phyloP scores from a whole-genome alignment of 1,139 yeast genomes.

The Suhomyces atakaporum region DNA sequence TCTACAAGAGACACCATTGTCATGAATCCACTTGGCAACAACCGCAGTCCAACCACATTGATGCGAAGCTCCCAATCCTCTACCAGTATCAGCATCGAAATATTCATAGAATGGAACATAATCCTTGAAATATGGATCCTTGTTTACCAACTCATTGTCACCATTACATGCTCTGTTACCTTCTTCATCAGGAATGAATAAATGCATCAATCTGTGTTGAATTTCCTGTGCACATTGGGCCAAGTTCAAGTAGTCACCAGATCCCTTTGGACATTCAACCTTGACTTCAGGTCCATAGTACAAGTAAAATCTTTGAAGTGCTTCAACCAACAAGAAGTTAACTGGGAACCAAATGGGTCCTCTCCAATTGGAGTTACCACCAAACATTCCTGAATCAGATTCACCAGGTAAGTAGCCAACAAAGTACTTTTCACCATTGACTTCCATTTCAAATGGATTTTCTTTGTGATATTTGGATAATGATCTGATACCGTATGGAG shows the following conservation, averaged over 20 bases:
- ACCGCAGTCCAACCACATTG: constrained; percentile 98
- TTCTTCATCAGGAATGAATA: constrained; percentile 71
- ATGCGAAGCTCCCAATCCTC: constrained; percentile 94
- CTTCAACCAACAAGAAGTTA: constrained; percentile 83
- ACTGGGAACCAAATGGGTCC: constrained; percentile 99
- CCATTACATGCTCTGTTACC: constrained; percentile 85
- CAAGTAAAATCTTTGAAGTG: constrained; percentile 84
- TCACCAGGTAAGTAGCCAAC: constrained; percentile 91
- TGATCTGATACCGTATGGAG: constrained; percentile 87
- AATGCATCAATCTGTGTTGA: constrained; percentile 81
- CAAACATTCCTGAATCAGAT: constrained; percentile 92
- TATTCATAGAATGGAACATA: constrained; percentile 83
- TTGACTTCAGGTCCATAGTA: constrained; percentile 87
- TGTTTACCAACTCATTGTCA: constrained; percentile 59
- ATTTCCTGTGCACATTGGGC: constrained; percentile 93
- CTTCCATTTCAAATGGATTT: constrained; percentile 85
- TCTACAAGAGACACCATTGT: constrained; percentile 74
- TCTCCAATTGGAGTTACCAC: constrained; percentile 97
- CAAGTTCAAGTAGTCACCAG: constrained; percentile 76
- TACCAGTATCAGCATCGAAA: constrained; percentile 93
- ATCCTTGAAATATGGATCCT: constrained; percentile 75
- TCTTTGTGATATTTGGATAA: constrained; percentile 85
- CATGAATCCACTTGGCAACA: constrained; percentile 92
- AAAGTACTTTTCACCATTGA: constrained; percentile 70
- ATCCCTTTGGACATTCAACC: constrained; percentile 89